phyloP scores from a whole-genome alignment of 768 basidiomycete species.

The Dioszegia aurantiaca region DNA sequence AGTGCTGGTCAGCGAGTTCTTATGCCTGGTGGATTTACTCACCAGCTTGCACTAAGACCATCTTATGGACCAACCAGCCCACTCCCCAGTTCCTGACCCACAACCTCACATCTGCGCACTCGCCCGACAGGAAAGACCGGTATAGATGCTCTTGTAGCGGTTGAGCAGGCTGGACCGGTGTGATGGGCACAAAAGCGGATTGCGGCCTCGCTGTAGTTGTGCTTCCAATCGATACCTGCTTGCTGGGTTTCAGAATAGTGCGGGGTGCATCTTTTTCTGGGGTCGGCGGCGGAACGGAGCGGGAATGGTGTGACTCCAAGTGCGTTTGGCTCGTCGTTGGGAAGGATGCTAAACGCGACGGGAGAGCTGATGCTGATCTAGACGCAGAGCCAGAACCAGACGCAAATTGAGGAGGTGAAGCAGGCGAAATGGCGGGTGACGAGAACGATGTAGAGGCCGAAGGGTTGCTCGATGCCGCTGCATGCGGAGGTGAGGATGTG shows the following conservation, averaged over 20 bases:
- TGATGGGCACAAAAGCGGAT: slow-evolving; percentile 15
- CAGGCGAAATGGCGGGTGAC: neutral
- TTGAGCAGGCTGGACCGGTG: slow-evolving; percentile 5
- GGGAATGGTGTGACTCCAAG: neutral
- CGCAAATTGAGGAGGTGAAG: neutral
- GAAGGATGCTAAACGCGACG: neutral
- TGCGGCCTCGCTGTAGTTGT: neutral
- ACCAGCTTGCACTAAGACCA: slow-evolving; percentile 85
- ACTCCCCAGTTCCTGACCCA: slow-evolving; percentile 70
- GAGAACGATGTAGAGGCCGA: neutral
- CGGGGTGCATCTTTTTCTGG: slow-evolving; percentile 5
- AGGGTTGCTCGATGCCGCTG: neutral
- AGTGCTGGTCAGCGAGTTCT: slow-evolving; percentile 3
- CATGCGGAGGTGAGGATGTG: neutral
- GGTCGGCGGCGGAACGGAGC: neutral
- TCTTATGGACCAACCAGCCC: slow-evolving; percentile 73
- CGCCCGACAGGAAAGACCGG: slow-evolving; percentile 65
- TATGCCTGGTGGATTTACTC: slow-evolving; percentile 37
- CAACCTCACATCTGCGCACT: slow-evolving; percentile 75
- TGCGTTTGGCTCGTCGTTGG: neutral
- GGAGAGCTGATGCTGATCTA: neutral
- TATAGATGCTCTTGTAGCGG: slow-evolving; percentile 62
- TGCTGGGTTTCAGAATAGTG: slow-evolving; percentile 10
- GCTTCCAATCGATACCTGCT: slow-evolving; percentile 14
- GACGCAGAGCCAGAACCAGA: neutral